Percentiles rank a stretch among this genome's conserved stretches.
These are phyloP conservation scores for Xerocomus spinulosus DNA, from an alignment of 768 basidiomycete genomes.

Conservation along the genomic window DNA sequence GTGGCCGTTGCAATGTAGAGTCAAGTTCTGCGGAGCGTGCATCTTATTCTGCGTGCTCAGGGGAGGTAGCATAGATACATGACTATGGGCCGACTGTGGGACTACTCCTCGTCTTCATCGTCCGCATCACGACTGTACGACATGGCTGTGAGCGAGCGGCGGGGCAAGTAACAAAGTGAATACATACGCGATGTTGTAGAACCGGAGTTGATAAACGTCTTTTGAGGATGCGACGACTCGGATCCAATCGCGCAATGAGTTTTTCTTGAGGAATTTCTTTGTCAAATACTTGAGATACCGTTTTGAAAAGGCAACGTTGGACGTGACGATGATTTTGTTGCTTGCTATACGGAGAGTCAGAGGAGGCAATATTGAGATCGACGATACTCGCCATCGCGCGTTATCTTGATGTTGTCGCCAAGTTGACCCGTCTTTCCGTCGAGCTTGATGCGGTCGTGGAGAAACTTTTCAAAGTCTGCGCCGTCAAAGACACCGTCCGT, in stretches of 20 bases:
- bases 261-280: constrained; percentile 99
- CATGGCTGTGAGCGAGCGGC: background rate
- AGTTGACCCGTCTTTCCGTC: constrained; percentile 90
- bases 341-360: constrained; percentile 43
- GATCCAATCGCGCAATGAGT: constrained; percentile 92
- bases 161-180: background rate
- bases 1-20: too few species aligned
- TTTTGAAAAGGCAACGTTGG: constrained; percentile 90
- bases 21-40: too few species aligned
- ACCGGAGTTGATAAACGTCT: constrained; percentile 90
- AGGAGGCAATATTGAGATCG: too few species aligned
- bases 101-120: constrained; percentile 52
- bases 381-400: constrained; percentile 79
- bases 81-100: background rate
- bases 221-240: constrained; percentile 94
- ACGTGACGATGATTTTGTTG: constrained; percentile 80
- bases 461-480: constrained; percentile 77
- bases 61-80: too few species aligned
- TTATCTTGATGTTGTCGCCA: constrained; percentile 83
- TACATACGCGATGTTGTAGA: constrained; percentile 88
- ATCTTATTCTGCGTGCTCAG: too few species aligned
- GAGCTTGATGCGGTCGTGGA: constrained; percentile 92
- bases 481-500: constrained; percentile 57
- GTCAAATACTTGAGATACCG: constrained; percentile 98
- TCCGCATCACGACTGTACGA: constrained; percentile 41